phyloP scores from a whole-genome alignment of 2,329 filamentous ascomycete species.

The Zalaria obscura region DNA sequence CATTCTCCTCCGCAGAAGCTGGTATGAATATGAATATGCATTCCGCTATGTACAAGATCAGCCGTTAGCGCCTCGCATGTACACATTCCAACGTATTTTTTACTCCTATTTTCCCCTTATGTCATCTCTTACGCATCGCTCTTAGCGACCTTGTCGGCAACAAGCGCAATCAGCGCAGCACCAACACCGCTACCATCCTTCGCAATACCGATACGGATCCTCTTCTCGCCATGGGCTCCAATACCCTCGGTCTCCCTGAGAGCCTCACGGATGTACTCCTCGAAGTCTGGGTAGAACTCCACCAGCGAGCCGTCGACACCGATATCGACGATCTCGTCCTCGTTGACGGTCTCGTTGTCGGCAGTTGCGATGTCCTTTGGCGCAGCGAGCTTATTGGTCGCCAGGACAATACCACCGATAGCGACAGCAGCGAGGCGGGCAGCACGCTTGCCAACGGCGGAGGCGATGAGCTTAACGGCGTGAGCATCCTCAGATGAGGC shows the following conservation, averaged over 20 bases:
- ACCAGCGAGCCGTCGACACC: conserved; percentile 91
- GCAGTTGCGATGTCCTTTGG: conserved; percentile 17
- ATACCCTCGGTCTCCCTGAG: conserved; percentile 64
- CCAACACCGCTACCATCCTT: conserved; percentile 96
- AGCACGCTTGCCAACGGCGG: conserved; percentile 75
- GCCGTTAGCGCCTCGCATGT: no score
- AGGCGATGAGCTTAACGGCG: conserved; percentile 70
- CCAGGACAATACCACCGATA: conserved; percentile 69
- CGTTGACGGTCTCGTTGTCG: conserved; percentile 19
- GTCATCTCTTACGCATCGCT: neutral
- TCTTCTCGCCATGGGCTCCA: conserved; percentile 64
- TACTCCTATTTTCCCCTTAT: neutral
- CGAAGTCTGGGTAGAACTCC: conserved; percentile 90
- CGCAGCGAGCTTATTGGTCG: conserved; percentile 55
- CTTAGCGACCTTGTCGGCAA: conserved; percentile 49
- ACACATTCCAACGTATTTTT: neutral
- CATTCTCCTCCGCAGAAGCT: no score
- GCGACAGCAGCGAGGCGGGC: conserved; percentile 80
- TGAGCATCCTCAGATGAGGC: conserved; percentile 72
- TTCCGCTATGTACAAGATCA: no score
- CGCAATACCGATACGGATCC: conserved; percentile 85
- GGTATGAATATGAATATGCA: no score
- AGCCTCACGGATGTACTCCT: conserved; percentile 74
- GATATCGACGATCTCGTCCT: conserved; percentile 65
- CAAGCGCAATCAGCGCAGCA: conserved; percentile 83